A percentile compares a stretch with the other conserved stretches of the same genome.
phyloP scores from a whole-genome alignment of 2,329 filamentous ascomycete species.

The Exophiala xenobiotica region DNA sequence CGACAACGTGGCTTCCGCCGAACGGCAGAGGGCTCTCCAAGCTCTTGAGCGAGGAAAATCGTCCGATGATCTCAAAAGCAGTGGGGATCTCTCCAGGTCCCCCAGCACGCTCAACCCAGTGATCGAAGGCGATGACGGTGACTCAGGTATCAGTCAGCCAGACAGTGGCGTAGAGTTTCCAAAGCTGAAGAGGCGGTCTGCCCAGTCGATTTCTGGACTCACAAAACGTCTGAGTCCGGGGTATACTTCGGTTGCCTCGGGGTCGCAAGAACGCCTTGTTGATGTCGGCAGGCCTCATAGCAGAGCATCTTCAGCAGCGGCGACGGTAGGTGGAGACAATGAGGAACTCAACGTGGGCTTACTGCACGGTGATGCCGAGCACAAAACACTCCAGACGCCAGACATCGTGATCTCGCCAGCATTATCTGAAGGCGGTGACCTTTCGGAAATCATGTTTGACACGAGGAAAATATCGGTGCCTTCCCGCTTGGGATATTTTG shows the following conservation, averaged over 20 bases:
- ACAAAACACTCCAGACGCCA: conserved; percentile 33
- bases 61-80: conserved; percentile 5
- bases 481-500: too few relatives aligned
- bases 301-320: conserved; percentile 29
- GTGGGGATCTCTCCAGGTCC: conserved; percentile 1
- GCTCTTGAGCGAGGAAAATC: conserved; percentile 72
- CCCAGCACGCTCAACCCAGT: neutral
- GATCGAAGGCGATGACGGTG: neutral
- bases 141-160: neutral
- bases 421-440: neutral
- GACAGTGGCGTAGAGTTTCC: neutral
- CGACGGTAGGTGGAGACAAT: conserved; percentile 28
- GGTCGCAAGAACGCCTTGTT: conserved; percentile 28
- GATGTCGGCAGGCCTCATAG: conserved; percentile 18
- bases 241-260: conserved; percentile 7
- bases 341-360: conserved; percentile 21
- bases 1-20: conserved; percentile 51
- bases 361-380: conserved; percentile 28
- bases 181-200: conserved; percentile 17
- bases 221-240: conserved; percentile 16
- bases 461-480: too few relatives aligned
- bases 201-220: conserved; percentile 17
- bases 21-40: conserved; percentile 82
- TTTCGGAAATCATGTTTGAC: neutral
- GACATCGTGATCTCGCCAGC: conserved; percentile 26